Evolutionary conservation across 2,329 filamentous ascomycete genomes (phyloP).

Genomic region (Penicillium concentricum): DNA sequence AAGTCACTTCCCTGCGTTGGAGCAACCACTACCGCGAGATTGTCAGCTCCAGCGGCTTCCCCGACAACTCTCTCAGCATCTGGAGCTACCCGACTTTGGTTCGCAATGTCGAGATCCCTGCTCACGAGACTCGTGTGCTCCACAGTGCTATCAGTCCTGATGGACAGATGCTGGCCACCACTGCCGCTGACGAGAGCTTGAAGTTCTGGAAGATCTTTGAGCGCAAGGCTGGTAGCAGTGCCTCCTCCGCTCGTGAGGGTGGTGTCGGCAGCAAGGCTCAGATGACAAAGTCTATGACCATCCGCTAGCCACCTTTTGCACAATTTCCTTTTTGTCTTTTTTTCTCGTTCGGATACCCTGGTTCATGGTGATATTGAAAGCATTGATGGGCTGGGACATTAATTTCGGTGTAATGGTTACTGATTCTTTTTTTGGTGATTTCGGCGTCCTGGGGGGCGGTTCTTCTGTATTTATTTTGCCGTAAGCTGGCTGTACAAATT

Average conservation of each 20-base stretch:
- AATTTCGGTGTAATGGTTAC: constrained; percentile 15
- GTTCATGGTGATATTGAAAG: constrained; percentile 16
- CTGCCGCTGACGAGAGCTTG: constrained; percentile 91
- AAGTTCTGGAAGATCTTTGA: constrained; percentile 99
- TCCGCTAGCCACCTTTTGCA: constrained; percentile 58
- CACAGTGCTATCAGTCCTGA: constrained; percentile 97
- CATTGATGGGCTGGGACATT: constrained; percentile 24
- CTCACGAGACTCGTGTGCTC: constrained; percentile 92
- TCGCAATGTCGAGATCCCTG: constrained; percentile 96
- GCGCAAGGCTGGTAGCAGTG: constrained; percentile 81
- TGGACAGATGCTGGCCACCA: constrained; percentile 95
- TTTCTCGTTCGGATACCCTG: constrained; percentile 17
- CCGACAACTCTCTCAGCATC: constrained; percentile 98
- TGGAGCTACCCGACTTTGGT: constrained; percentile 98
- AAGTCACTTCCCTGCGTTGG: constrained; percentile 95
- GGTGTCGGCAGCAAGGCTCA: constrained; percentile 75
- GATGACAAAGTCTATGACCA: constrained; percentile 94
- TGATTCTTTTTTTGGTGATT: background rate
- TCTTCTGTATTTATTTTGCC: constrained; percentile 19
- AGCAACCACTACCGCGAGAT: constrained; percentile 97
- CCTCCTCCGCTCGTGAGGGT: constrained; percentile 61
- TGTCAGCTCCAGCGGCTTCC: constrained; percentile 94
- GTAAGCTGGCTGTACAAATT: constrained; percentile 19
- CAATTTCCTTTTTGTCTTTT: background rate
- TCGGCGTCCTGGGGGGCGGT: constrained; percentile 12